Evolutionary conservation across 2,329 filamentous ascomycete genomes (phyloP).

Genomic region (Pseudogymnoascus sp.): DNA sequence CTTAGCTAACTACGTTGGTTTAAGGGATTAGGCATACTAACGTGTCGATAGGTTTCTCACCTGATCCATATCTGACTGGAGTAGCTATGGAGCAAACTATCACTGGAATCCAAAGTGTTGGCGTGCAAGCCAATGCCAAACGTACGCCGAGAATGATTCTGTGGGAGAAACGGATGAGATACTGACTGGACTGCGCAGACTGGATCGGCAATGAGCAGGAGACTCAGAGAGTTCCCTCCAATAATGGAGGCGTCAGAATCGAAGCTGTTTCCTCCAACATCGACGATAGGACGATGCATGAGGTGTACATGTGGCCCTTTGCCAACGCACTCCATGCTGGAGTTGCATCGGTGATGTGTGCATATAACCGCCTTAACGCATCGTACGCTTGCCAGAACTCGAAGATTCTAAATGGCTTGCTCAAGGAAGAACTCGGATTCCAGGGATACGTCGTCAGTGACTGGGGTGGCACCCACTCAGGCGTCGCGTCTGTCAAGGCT

Average conservation of each 20-base stretch:
- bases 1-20: neutral
- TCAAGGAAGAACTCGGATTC: constrained; percentile 44
- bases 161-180: neutral
- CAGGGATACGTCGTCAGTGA: constrained; percentile 39
- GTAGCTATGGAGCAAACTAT: constrained; percentile 28
- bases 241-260: constrained; percentile 32
- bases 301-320: constrained; percentile 73
- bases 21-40: neutral
- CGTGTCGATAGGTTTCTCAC: constrained; percentile 17
- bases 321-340: constrained; percentile 63
- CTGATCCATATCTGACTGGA: constrained; percentile 29
- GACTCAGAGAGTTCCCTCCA: constrained; percentile 30
- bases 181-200: constrained; percentile 19
- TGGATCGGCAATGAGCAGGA: constrained; percentile 47
- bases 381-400: constrained; percentile 44
- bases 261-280: constrained; percentile 49
- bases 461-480: constrained; percentile 36
- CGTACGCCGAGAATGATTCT: constrained; percentile 8
- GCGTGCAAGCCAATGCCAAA: constrained; percentile 30
- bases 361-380: constrained; percentile 42
- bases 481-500: constrained; percentile 35
- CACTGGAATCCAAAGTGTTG: constrained; percentile 26
- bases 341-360: constrained; percentile 56
- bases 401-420: constrained; percentile 38
- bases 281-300: constrained; percentile 67